A percentile compares a stretch with the other conserved stretches of the same genome.
Evolutionary conservation across 495 filamentous ascomycete species (phyloP).

Genomic region (Podospora comata): DNA sequence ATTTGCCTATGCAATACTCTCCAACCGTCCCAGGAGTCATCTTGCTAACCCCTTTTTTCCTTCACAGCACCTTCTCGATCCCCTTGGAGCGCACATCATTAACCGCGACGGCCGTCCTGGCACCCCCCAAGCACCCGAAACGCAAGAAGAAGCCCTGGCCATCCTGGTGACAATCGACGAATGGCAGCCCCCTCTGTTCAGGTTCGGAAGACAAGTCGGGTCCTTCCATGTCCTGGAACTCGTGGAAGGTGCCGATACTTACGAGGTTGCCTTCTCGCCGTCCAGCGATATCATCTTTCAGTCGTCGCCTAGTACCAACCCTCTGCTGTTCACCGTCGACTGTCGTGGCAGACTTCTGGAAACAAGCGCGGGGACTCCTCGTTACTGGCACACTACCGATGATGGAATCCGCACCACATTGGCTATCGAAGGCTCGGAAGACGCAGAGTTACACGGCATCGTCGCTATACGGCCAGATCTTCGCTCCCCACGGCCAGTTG

Average conservation of each 20-base stretch:
- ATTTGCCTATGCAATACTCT: not conserved
- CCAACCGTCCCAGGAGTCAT: not conserved
- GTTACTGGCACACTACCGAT: not conserved
- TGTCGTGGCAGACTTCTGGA: not conserved
- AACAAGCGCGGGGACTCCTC: not conserved
- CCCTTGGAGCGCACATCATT: not conserved
- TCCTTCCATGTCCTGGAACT: not conserved
- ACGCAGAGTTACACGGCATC: not conserved
- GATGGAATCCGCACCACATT: not conserved
- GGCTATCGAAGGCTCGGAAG: not conserved
- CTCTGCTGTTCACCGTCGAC: not conserved
- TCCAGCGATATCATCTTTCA: not conserved
- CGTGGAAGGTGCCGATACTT: not conserved
- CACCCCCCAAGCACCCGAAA: not conserved
- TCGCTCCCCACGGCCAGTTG: not conserved
- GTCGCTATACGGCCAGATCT: not conserved
- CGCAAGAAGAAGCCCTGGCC: not conserved
- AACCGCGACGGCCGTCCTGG: conserved; percentile 1
- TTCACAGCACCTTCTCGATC: conserved; percentile 7
- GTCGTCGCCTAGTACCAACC: not conserved
- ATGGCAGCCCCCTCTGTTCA: conserved; percentile 7
- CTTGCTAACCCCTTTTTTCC: not conserved
- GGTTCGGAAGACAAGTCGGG: not conserved
- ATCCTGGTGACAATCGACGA: conserved; percentile 2
- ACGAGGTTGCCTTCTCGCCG: not conserved